These are phyloP conservation scores for Aegilops bicornis DNA, from an alignment of 176 grass and related monocot genomes.

Conservation along the genomic window DNA sequence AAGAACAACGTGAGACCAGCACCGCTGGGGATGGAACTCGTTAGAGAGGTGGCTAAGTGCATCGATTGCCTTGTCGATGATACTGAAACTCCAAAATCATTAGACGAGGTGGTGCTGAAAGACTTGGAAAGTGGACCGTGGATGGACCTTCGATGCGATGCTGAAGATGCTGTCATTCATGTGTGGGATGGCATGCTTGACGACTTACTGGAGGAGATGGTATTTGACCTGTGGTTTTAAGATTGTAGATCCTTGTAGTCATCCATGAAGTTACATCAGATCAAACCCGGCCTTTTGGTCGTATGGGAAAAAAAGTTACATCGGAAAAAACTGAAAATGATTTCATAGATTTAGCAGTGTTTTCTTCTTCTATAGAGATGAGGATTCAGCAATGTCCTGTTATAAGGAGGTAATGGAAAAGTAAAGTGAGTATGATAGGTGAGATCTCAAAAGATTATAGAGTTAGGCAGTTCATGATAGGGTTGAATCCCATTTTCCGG, in stretches of 20 bases:
- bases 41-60: slow-evolving; percentile 56
- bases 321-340: slow-evolving; percentile 25
- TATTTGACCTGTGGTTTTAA: slow-evolving; percentile 71
- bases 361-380: slow-evolving; percentile 24
- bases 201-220: slow-evolving; percentile 74
- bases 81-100: slow-evolving; percentile 34
- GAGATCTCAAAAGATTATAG: slow-evolving; percentile 25
- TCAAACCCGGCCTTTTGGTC: background rate
- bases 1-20: slow-evolving; percentile 45
- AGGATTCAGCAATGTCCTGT: slow-evolving; percentile 5
- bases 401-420: slow-evolving; percentile 14
- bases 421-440: slow-evolving; percentile 1
- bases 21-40: slow-evolving; percentile 41
- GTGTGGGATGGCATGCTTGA: slow-evolving; percentile 64
- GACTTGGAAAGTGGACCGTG: slow-evolving; percentile 62
- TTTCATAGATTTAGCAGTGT: slow-evolving; percentile 13
- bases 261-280: slow-evolving; percentile 7
- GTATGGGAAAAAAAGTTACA: background rate
- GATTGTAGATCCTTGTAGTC: slow-evolving; percentile 23
- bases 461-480: slow-evolving; percentile 23
- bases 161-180: slow-evolving; percentile 37
- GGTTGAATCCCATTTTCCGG: slow-evolving; percentile 6
- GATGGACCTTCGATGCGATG: slow-evolving; percentile 56
- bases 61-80: slow-evolving; percentile 45
- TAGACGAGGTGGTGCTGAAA: slow-evolving; percentile 58